Base-by-base conservation (phyloP, 2,329 filamentous ascomycete genomes). In the Cercospora sp. region DNA sequence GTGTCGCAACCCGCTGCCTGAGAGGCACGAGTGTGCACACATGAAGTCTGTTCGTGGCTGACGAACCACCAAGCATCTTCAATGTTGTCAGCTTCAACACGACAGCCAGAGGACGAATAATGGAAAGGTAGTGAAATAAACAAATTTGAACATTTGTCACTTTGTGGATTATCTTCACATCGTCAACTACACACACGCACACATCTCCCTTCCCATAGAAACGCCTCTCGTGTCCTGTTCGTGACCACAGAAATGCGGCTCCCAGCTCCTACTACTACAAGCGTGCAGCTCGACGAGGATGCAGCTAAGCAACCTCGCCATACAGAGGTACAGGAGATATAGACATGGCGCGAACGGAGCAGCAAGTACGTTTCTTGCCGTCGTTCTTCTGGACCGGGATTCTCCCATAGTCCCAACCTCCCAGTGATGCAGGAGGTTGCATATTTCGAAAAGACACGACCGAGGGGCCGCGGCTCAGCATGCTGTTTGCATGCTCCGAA, bases 361-460 rank as follows among this genome's bases (percentile, higher is more conserved):
- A 76, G 68, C 77, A 78, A 30, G 72, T 75, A 10, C 77, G 69
- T 70, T 78, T 78, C 68, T 75, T 76, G 64, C 77, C 77, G 33
- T 76, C 73, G 42, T 73, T 69, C 67, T 75, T 77, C 59, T 74
- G 71, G 20, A 78, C 72, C 8, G 76, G 74, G 16, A 77, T 61
- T 40, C 76, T 68, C 33, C 63, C 69, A 51, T 68, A 67, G 8
- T 71, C 70, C 31, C 67, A 68, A 57, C 72, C 65, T 40, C 68
- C 60, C 26, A 74, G 65, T 12, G 70, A 36, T n/a, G 73, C 72
- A 13, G 72, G 71, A 40, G 72, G 69, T 68, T 76, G 75, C 8
- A 66, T 69, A 45, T 74, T 71, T 63, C 73, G 76, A 59, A 63
- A 61, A 26, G 62, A 62, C 57, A 60, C 65, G 33, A 69, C 55